phyloP scores from a whole-genome alignment of 2,329 filamentous ascomycete species.

The Venturiaceae sp. region DNA sequence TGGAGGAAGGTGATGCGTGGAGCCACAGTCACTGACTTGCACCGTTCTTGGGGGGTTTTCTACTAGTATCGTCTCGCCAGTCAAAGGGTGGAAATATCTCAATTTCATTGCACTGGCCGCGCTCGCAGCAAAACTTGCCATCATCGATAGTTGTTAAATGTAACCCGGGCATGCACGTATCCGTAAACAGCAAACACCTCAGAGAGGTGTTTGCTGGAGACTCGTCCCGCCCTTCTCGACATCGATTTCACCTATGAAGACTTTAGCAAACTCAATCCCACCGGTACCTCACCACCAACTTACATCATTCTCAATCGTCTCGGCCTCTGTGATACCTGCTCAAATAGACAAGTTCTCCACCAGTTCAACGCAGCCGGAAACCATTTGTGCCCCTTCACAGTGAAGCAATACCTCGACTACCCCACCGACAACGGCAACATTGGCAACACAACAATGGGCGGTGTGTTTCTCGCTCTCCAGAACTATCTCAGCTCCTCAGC shows the following conservation, averaged over 20 bases:
- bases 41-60: constrained; percentile 15
- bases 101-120: constrained; percentile 17
- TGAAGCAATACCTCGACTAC: neutral
- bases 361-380: neutral
- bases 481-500: neutral
- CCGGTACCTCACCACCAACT: neutral
- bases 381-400: neutral
- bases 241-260: neutral
- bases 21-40: constrained; percentile 14
- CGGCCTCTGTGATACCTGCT: too few relatives aligned
- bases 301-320: too few relatives aligned
- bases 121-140: constrained; percentile 15
- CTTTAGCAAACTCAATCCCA: neutral
- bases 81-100: constrained; percentile 15
- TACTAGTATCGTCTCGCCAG: constrained; percentile 13
- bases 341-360: too few relatives aligned
- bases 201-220: neutral
- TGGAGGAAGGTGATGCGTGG: constrained; percentile 16
- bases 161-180: neutral
- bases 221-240: neutral
- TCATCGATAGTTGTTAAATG: constrained; percentile 11
- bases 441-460: neutral
- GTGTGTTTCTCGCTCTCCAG: neutral
- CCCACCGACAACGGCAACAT: neutral
- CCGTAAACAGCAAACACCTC: too few relatives aligned